Percentiles rank a stretch among this genome's conserved stretches.
Conservation (phyloP, 768 basidiomycete species). For the Rhodosporidiobolus sp. region DNA sequence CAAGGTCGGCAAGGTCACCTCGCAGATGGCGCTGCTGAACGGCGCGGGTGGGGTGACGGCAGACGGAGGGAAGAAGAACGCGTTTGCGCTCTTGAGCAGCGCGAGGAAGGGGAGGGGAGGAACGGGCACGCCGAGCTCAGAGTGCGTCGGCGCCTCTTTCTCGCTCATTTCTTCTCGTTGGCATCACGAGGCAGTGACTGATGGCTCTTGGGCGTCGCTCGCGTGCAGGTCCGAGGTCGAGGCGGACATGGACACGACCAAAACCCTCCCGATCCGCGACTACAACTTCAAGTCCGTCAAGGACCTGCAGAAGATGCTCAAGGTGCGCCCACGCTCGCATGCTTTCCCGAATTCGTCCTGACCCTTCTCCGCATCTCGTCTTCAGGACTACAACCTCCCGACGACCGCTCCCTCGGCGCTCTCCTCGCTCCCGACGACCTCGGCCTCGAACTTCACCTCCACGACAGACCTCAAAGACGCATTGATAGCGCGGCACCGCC, state of each 20-base stretch:
- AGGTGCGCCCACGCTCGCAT: background rate
- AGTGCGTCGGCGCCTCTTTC: background rate
- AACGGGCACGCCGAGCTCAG: background rate
- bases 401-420: background rate
- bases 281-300: conserved; percentile 10
- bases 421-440: background rate
- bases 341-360: background rate
- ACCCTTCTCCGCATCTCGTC: background rate
- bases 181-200: too few species aligned
- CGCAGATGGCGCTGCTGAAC: background rate
- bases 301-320: conserved; percentile 15
- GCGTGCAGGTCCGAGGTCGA: background rate
- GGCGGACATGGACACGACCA: background rate
- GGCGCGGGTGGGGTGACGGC: background rate
- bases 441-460: background rate
- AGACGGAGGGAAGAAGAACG: background rate
- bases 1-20: background rate
- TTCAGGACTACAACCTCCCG: conserved; percentile 9
- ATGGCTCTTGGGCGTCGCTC: too few species aligned
- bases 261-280: conserved; percentile 3
- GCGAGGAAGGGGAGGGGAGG: background rate
- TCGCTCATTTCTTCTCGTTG: too few species aligned
- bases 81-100: too few species aligned
- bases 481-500: conserved; percentile 12
- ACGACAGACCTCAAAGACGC: background rate